Percentiles rank a stretch among this genome's conserved stretches.
Conservation (phyloP, 305 asterid genomes). For the Salvia sclarea region DNA sequence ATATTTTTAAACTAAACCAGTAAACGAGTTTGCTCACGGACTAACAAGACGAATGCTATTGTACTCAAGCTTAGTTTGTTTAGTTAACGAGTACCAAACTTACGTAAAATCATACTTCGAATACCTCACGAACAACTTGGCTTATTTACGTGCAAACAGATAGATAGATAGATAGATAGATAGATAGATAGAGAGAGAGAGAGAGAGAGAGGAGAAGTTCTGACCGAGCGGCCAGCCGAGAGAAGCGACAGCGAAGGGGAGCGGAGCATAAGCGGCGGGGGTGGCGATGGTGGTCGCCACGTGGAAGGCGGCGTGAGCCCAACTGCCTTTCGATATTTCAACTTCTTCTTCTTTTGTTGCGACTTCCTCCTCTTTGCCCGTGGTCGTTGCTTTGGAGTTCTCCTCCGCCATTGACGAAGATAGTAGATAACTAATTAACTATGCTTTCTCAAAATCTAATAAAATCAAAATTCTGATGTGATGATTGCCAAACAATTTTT, state of each 20-base stretch:
- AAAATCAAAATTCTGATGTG: too few species aligned
- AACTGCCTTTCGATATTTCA: constrained; percentile 40
- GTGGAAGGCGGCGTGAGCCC: constrained; percentile 70
- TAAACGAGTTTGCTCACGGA: too few species aligned
- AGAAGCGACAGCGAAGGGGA: constrained; percentile 66
- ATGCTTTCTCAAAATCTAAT: not conserved
- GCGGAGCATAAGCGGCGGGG: constrained; percentile 72
- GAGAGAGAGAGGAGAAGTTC: not conserved
- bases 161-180: too few species aligned
- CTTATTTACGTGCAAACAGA: too few species aligned
- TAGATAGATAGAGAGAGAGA: too few species aligned
- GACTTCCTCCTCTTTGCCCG: not conserved
- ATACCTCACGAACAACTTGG: too few species aligned
- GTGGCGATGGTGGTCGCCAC: constrained; percentile 71
- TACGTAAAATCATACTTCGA: too few species aligned
- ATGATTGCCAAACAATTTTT: not conserved
- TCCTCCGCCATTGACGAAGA: constrained; percentile 9
- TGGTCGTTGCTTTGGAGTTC: not conserved
- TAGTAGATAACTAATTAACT: not conserved
- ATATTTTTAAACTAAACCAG: too few species aligned
- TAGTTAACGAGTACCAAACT: too few species aligned
- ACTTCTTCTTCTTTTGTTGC: not conserved
- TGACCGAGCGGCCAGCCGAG: constrained; percentile 65
- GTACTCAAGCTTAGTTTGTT: too few species aligned
- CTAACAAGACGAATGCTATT: too few species aligned